These are phyloP conservation scores for Conoideocrella luteorostrata DNA, from an alignment of 2,329 filamentous ascomycete genomes.

Conservation along the genomic window DNA sequence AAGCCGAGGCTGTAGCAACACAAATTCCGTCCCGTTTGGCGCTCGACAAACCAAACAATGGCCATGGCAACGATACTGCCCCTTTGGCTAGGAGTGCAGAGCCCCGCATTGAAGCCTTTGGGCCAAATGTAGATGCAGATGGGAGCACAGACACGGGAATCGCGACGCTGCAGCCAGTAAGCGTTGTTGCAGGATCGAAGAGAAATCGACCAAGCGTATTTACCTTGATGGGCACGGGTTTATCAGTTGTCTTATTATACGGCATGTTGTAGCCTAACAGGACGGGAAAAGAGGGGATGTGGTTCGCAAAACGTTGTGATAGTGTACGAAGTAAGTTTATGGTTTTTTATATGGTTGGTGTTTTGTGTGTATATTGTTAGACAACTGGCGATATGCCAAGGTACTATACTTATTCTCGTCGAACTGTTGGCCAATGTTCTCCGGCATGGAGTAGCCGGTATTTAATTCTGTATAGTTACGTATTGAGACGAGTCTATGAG, in stretches of 20 bases:
- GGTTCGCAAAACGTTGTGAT: background rate
- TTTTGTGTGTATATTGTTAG: conserved; percentile 11
- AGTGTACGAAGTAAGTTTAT: conserved; percentile 4
- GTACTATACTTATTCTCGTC: too few relatives aligned
- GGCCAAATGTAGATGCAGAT: background rate
- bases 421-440: too few relatives aligned
- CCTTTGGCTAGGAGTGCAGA: background rate
- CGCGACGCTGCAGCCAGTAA: conserved; percentile 3
- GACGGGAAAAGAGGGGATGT: background rate
- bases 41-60: background rate
- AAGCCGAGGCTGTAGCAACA: background rate
- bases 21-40: background rate
- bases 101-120: background rate
- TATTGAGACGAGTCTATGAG: too few relatives aligned
- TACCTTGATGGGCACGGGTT: background rate
- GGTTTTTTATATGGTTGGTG: conserved; percentile 9
- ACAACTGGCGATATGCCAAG: conserved; percentile 6
- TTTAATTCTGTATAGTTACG: too few relatives aligned
- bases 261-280: background rate
- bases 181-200: conserved; percentile 1
- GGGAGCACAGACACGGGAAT: background rate
- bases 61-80: background rate
- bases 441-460: too few relatives aligned
- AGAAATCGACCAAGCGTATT: background rate
- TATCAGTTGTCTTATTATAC: background rate